phyloP scores from a whole-genome alignment of 2,329 filamentous ascomycete species.

The Ophiostoma himal-ulmi region DNA sequence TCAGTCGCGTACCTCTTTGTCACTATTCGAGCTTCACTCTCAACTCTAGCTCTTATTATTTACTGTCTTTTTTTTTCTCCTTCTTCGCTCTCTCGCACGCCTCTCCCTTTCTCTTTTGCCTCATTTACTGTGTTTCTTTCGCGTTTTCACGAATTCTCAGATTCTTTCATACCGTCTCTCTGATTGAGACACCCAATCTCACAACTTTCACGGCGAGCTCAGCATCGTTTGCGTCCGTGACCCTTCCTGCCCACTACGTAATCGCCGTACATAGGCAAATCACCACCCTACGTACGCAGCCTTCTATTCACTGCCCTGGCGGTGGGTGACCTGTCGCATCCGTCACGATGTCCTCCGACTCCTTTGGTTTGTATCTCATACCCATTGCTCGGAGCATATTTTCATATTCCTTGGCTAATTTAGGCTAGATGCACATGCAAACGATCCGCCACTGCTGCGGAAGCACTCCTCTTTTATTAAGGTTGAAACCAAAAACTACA shows the following conservation, averaged over 20 bases:
- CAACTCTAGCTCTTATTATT: background rate
- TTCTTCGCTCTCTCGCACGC: background rate
- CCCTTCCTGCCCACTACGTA: background rate
- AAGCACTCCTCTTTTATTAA: slow-evolving; percentile 66
- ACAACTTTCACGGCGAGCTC: background rate
- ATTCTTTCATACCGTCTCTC: background rate
- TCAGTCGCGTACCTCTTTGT: background rate
- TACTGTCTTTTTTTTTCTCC: background rate
- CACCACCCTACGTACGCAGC: background rate
- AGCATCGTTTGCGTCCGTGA: background rate
- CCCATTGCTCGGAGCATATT: background rate
- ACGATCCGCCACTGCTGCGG: slow-evolving; percentile 73
- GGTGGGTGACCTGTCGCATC: background rate
- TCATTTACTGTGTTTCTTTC: background rate
- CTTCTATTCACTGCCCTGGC: background rate
- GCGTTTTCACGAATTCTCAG: background rate
- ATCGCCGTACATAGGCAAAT: background rate
- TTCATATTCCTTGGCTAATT: slow-evolving; percentile 9
- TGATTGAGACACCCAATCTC: background rate
- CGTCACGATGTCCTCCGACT: background rate
- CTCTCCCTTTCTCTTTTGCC: background rate
- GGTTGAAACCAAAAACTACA: slow-evolving; percentile 64
- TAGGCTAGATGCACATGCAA: slow-evolving; percentile 41
- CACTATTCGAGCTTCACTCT: background rate
- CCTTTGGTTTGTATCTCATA: background rate